Evolutionary conservation across 768 basidiomycete species (phyloP).

Genomic region (Mycena alexandri): DNA sequence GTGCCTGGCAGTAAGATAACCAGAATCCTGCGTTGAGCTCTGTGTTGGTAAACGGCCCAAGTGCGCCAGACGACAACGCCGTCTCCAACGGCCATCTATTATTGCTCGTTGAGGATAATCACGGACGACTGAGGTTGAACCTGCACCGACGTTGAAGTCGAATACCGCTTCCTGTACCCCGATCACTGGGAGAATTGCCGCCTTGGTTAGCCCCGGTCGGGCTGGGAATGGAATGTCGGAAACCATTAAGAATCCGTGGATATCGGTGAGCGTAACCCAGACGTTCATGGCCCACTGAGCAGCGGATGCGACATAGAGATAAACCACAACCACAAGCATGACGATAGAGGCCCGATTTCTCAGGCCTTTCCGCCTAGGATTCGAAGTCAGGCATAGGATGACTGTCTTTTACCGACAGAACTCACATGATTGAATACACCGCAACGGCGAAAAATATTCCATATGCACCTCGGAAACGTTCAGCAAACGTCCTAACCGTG

Average conservation of each 20-base stretch:
- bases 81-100: constrained; percentile 3
- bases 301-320: constrained; percentile 28
- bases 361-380: constrained; percentile 29
- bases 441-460: constrained; percentile 27
- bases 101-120: constrained; percentile 20
- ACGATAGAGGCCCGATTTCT: constrained; percentile 18
- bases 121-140: constrained; percentile 16
- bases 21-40: background rate
- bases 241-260: constrained; percentile 23
- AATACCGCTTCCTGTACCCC: constrained; percentile 24
- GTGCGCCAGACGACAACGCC: no score
- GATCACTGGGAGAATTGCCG: constrained; percentile 14
- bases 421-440: constrained; percentile 28
- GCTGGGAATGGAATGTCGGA: constrained; percentile 23
- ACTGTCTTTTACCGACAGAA: constrained; percentile 21
- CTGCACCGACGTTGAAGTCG: constrained; percentile 26
- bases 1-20: constrained; percentile 21
- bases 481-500: constrained; percentile 17
- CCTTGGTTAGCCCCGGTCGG: constrained; percentile 13
- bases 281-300: constrained; percentile 28
- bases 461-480: constrained; percentile 24
- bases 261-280: constrained; percentile 18
- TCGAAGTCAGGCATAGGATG: constrained; percentile 25
- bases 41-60: no score
- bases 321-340: constrained; percentile 31